Base-by-base conservation (phyloP, 176 grass and related monocot genomes). In the Pontederia paniculata region DNA sequence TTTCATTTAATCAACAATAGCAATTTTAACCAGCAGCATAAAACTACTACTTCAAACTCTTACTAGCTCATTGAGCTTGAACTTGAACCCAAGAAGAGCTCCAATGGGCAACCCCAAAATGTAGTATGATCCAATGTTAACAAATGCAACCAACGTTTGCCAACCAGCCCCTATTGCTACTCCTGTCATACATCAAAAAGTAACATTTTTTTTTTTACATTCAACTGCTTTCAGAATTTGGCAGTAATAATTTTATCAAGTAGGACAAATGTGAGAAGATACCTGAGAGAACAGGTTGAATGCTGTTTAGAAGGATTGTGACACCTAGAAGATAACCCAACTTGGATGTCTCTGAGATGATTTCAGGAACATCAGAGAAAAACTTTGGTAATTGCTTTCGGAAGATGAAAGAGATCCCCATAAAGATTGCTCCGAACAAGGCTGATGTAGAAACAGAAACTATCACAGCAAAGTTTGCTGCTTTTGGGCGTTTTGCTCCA, bases 81-180 rank as follows among this genome's bases (percentile, higher is more conserved):
- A 62, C 77, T 84, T 84, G 77, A 89, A 90, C 5, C 93, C 93
- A 50, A 98, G 80, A 63, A 97, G 50, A 50, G 71, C 73, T 15
- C 86, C 86, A 0, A 91, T 53, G 8, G 93, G 93, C 15, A 98
- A 56, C 46, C 93, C 93, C 18, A 98, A 52, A 15, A 98, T 45
- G 73, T 91, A 98, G 62, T 98, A 98, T 41, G 82, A 88, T 23
- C 63, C 93, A 42, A 81, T n/a, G n/a, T n/a, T n/a, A n/a, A n/a
- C n/a, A n/a, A n/a, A n/a, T n/a, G n/a, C n/a, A n/a, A n/a, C n/a
- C n/a, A n/a, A n/a, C n/a, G n/a, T n/a, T n/a, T n/a, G n/a, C n/a
- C n/a, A n/a, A n/a, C n/a, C n/a, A n/a, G 93, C 86, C 18, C 93
- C 93, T 64, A 98, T 83, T 12, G 83, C 83, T 28, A 98, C 86